Percentiles rank a stretch among this genome's conserved stretches.
Evolutionary conservation across 2,329 filamentous ascomycete genomes (phyloP).

Genomic region (Pseudocercospora crystallina): DNA sequence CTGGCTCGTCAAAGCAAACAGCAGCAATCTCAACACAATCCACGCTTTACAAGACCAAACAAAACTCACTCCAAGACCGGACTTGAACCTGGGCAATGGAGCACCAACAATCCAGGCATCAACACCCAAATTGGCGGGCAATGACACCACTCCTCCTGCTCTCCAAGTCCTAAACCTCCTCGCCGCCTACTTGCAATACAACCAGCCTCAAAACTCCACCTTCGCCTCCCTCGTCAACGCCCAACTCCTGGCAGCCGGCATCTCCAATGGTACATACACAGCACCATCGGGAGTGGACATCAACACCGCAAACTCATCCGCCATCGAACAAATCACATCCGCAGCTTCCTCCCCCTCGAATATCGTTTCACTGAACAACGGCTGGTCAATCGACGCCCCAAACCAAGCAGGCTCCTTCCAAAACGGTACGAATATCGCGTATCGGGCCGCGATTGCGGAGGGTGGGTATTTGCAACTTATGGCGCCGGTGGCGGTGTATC

Average conservation of each 20-base stretch:
- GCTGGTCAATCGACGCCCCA: constrained; percentile 11
- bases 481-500: constrained; percentile 14
- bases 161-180: constrained; percentile 9
- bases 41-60: no score
- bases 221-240: background rate
- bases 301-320: constrained; percentile 10
- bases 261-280: constrained; percentile 12
- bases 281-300: constrained; percentile 2
- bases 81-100: no score
- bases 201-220: constrained; percentile 5
- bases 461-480: constrained; percentile 7
- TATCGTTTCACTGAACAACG: constrained; percentile 10
- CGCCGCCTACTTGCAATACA: constrained; percentile 4
- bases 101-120: no score
- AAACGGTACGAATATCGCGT: constrained; percentile 15
- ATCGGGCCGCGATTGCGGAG: constrained; percentile 7
- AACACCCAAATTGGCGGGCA: background rate
- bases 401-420: background rate
- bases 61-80: no score
- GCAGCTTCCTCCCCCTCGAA: background rate
- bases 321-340: background rate
- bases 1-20: constrained; percentile 10
- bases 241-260: constrained; percentile 10
- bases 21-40: no score
- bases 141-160: constrained; percentile 8